A percentile compares a stretch with the other conserved stretches of the same genome.
Evolutionary conservation across 2,329 filamentous ascomycete genomes (phyloP).

Genomic region (Tolypocladium tropicale): DNA sequence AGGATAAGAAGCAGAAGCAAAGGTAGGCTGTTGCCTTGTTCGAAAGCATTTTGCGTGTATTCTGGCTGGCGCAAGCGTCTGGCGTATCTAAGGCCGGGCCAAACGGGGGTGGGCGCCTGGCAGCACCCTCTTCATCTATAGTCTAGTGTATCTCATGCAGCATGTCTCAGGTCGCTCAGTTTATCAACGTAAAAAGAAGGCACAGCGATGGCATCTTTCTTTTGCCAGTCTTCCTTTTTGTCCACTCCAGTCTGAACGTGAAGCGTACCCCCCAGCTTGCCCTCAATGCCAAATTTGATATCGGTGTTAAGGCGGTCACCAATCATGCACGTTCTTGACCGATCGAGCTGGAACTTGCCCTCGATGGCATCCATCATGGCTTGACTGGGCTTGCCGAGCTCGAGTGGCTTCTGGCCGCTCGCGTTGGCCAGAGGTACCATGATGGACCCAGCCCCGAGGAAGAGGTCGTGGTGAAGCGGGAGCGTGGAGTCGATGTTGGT

Average conservation of each 20-base stretch:
- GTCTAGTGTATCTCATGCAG: slow-evolving; percentile 9
- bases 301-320: slow-evolving; percentile 91
- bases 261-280: slow-evolving; percentile 80
- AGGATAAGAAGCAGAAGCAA: slow-evolving; percentile 26
- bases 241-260: slow-evolving; percentile 85
- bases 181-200: slow-evolving; percentile 79
- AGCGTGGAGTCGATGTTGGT: slow-evolving; percentile 91
- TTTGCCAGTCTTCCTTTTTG: slow-evolving; percentile 74
- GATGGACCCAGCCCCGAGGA: slow-evolving; percentile 83
- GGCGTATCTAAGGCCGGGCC: not conserved
- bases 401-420: slow-evolving; percentile 57
- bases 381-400: slow-evolving; percentile 89
- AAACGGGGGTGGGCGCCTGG: too few relatives aligned
- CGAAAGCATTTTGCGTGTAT: not conserved
- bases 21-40: slow-evolving; percentile 1
- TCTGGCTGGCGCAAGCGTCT: not conserved
- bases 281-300: slow-evolving; percentile 89
- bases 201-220: slow-evolving; percentile 54
- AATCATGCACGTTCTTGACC: slow-evolving; percentile 84
- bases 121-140: not conserved
- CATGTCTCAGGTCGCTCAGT: slow-evolving; percentile 58
- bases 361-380: slow-evolving; percentile 99
- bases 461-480: slow-evolving; percentile 70
- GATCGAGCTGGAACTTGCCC: slow-evolving; percentile 85
- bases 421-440: slow-evolving; percentile 70